A percentile compares a stretch with the other conserved stretches of the same genome.
phyloP scores from a whole-genome alignment of 2,329 filamentous ascomycete genomes.

The Trichoderma sp. region DNA sequence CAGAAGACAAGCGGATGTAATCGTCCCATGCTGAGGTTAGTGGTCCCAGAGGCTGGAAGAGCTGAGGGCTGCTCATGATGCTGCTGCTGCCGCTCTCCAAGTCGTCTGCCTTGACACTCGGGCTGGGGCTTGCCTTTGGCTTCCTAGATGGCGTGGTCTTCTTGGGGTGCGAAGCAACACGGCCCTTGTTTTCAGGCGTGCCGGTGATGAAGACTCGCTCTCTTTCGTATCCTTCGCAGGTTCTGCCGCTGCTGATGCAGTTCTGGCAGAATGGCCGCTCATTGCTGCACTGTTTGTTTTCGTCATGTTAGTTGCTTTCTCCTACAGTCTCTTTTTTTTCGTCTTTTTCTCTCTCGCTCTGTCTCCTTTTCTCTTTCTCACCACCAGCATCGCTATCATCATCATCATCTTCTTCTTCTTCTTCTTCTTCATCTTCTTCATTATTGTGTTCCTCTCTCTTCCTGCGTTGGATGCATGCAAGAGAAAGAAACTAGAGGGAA shows the following conservation, averaged over 20 bases:
- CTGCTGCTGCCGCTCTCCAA: constrained; percentile 29
- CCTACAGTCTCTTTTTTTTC: neutral
- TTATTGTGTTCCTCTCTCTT: too few species aligned
- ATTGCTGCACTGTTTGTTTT: constrained; percentile 61
- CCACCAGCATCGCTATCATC: neutral
- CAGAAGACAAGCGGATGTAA: constrained; percentile 46
- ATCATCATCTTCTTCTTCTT: neutral
- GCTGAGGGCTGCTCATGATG: constrained; percentile 32
- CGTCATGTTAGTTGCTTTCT: neutral
- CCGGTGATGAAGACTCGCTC: constrained; percentile 67
- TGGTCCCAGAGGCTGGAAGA: constrained; percentile 45
- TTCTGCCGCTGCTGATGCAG: constrained; percentile 59
- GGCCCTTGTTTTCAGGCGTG: constrained; percentile 57
- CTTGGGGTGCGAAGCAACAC: constrained; percentile 61
- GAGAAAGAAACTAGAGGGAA: neutral
- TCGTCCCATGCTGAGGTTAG: constrained; percentile 57
- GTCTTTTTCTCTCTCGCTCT: neutral
- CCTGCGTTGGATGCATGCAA: neutral
- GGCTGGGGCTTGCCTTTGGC: constrained; percentile 32
- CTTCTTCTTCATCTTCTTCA: too few species aligned
- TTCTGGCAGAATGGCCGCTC: constrained; percentile 63
- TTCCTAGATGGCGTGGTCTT: constrained; percentile 44
- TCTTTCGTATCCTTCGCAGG: constrained; percentile 65
- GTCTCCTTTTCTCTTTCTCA: neutral
- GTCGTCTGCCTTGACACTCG: constrained; percentile 33